Conservation (phyloP, 768 basidiomycete species). For the Leccinum rimulosum region DNA sequence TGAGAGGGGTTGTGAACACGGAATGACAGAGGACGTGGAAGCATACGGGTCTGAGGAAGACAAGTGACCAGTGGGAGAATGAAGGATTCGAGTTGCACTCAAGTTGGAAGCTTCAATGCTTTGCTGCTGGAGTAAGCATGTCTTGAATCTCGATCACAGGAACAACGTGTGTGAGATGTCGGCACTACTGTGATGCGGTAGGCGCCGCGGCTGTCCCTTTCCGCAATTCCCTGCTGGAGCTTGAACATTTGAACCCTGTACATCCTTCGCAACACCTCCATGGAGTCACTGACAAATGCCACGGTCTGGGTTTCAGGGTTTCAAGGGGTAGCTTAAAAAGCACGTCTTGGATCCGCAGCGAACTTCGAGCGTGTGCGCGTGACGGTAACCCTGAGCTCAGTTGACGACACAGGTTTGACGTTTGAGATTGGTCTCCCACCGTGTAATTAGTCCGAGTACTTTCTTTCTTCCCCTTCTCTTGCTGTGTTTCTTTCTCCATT, state of each 20-base stretch:
- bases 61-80: constrained; percentile 59
- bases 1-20: constrained; percentile 75
- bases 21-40: constrained; percentile 87
- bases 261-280: constrained; percentile 59
- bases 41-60: constrained; percentile 60
- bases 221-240: constrained; percentile 40
- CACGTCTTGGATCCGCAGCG: constrained; percentile 47
- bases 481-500: constrained; percentile 37
- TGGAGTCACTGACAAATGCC: constrained; percentile 62
- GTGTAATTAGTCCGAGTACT: constrained; percentile 44
- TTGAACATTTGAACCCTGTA: constrained; percentile 49
- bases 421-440: constrained; percentile 70
- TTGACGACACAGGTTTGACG: constrained; percentile 50
- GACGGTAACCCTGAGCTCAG: constrained; percentile 55
- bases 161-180: neutral
- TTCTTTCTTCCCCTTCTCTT: constrained; percentile 20
- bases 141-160: neutral
- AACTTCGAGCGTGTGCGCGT: neutral
- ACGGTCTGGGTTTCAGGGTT: constrained; percentile 79
- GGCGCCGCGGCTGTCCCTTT: neutral
- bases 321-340: constrained; percentile 69
- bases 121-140: neutral
- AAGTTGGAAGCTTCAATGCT: constrained; percentile 69
- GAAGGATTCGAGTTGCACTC: constrained; percentile 55
- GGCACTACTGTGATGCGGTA: neutral